These are phyloP conservation scores for Fusarium sp. DNA, from an alignment of 2,329 filamentous ascomycete genomes.

Conservation along the genomic window DNA sequence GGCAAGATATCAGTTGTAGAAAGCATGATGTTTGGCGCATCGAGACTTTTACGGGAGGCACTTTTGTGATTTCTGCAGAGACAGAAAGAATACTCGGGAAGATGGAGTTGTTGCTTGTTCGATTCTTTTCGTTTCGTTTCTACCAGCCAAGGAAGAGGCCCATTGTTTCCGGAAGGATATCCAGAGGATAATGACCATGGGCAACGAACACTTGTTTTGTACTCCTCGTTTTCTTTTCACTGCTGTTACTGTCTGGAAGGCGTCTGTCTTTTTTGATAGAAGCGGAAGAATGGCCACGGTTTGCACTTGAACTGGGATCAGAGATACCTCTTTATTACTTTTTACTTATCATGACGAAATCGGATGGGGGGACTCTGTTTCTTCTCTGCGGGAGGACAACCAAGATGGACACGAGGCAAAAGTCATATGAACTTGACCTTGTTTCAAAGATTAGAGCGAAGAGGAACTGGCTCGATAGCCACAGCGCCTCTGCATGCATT, in stretches of 20 bases:
- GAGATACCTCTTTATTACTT: slow-evolving; percentile 40
- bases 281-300: slow-evolving; percentile 43
- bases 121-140: slow-evolving; percentile 21
- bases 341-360: slow-evolving; percentile 29
- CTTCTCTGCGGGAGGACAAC: slow-evolving; percentile 4
- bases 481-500: slow-evolving; percentile 22
- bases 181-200: slow-evolving; percentile 24
- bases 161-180: slow-evolving; percentile 13
- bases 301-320: slow-evolving; percentile 39
- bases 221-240: slow-evolving; percentile 15
- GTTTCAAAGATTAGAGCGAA: slow-evolving; percentile 33
- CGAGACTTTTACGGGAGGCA: slow-evolving; percentile 34
- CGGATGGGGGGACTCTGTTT: not conserved
- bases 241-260: slow-evolving; percentile 35
- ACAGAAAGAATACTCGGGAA: slow-evolving; percentile 32
- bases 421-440: slow-evolving; percentile 16
- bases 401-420: slow-evolving; percentile 2
- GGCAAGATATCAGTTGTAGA: slow-evolving; percentile 48
- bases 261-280: slow-evolving; percentile 46
- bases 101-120: slow-evolving; percentile 40
- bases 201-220: slow-evolving; percentile 37
- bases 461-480: slow-evolving; percentile 37
- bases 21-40: slow-evolving; percentile 50
- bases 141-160: slow-evolving; percentile 11
- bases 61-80: slow-evolving; percentile 32